phyloP scores from a whole-genome alignment of 2,329 filamentous ascomycete genomes.

The Aaosphaeria arxii region DNA sequence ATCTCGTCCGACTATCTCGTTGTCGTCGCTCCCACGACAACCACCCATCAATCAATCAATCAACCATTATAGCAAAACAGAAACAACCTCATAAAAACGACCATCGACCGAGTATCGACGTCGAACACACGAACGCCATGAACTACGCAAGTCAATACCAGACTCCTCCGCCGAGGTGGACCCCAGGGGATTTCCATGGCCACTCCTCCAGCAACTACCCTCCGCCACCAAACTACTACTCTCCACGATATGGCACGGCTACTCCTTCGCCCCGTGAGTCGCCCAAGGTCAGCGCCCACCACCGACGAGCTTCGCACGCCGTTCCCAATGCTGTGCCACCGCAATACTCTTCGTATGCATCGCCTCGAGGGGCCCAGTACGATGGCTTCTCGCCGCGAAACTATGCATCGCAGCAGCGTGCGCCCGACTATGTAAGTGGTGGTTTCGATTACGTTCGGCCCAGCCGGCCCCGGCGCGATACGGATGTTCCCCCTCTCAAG shows the following conservation, averaged over 20 bases:
- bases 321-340: constrained; percentile 28
- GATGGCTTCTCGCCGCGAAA: constrained; percentile 39
- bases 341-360: constrained; percentile 43
- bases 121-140: constrained; percentile 14
- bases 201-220: constrained; percentile 48
- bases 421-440: constrained; percentile 64
- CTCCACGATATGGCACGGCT: constrained; percentile 49
- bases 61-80: too few relatives aligned
- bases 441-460: constrained; percentile 44
- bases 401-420: constrained; percentile 49
- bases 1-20: constrained; percentile 5
- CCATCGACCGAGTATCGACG: constrained; percentile 1
- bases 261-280: constrained; percentile 47
- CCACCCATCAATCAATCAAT: too few relatives aligned
- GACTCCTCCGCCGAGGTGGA: constrained; percentile 35
- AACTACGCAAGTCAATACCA: constrained; percentile 34
- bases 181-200: constrained; percentile 34
- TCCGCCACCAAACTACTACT: constrained; percentile 47
- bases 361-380: constrained; percentile 38
- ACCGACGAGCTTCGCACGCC: constrained; percentile 55
- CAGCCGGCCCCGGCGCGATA: constrained; percentile 38
- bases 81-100: too few relatives aligned
- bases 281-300: constrained; percentile 48
- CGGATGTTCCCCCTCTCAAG: constrained; percentile 39
- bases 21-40: too few relatives aligned